Base-by-base conservation (phyloP, 2,329 filamentous ascomycete species). In the Sporothrix phasma region DNA sequence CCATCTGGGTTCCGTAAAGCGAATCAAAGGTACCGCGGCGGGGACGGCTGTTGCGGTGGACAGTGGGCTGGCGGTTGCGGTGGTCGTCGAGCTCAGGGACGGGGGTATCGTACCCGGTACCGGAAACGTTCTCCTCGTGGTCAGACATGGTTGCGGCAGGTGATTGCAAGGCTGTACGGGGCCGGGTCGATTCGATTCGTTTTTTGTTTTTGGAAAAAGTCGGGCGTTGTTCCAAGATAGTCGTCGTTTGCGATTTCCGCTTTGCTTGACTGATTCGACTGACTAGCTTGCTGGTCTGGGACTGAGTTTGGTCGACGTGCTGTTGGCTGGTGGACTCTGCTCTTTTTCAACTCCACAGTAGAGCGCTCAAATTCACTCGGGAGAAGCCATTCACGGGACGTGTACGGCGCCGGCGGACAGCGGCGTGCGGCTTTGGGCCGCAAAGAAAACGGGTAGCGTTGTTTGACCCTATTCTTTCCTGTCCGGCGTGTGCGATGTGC, bases 11-110 rank as follows among this genome's bases (percentile, higher is more conserved):
- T 74, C 56, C 82, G 66, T 87, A 84, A 4, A 89, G 78, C 62
- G 88, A 90, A 68, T 89, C 88, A 68, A 90, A 85, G 2, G 89
- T 92, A 46, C 88, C 88, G 63, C 89, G 82, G 63, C 89, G 84
- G 65, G 82, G 77, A 19, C 84, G 81, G 41, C 86, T 83, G 37
- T 78, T 75, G 51, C 84, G 83, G 66, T 85, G 86, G 26, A 86
- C 76, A 43, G 86, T 83, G 26, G 81, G 75, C 4, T 80, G 76
- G 72, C 89, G 88, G 72, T 86, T 80, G 65, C 91, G 88, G 77
- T 97, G 92, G 74, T 97, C 92, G 73, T 97, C 91, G 56, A 97
- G 82, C 73, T 92, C 88, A 67, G 88, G 87, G 66, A 92, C 84
- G 15, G 89, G 88, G 64, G 88, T 87, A 75, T 85, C 84, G 76